Base-by-base conservation (phyloP, 805 yeast genomes). In the Metschnikowia colocasiae region DNA sequence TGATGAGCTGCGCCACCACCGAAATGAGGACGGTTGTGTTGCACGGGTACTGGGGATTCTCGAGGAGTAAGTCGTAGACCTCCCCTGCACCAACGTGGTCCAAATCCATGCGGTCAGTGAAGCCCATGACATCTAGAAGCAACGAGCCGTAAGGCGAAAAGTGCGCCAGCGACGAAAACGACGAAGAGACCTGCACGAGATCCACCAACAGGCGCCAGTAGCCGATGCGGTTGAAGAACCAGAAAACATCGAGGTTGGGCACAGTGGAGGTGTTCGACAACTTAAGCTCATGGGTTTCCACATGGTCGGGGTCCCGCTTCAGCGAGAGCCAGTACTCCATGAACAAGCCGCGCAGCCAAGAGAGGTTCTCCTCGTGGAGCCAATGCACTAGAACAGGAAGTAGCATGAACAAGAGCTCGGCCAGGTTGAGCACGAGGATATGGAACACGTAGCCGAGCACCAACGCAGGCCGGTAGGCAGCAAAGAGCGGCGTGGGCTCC, bases 301-400 rank as follows among this genome's bases (percentile, higher is more conserved):
- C 39, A 16, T 47, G 41, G 41, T 49, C 57, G 1, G 51, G 49
- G 38, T 53, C 54, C 6, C 36, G 37, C 8, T 39, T 45, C 52
- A 49, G 54, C 19, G 43, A 49, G 23, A 29, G 46, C 57, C 57
- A 54, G 26, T 19, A 53, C 19, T 49, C 54, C 19, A 26, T 10
- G 29, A 55, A 54, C 7, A 55, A 42, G 2, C 45, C 39, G 20
- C 49, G 39, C 53, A 47, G 51, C 34, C 48, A 33, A 18, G 45
- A 25, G 16, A 39, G 15, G 3, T 34, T 31, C 46, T 63, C 63
- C 38, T 67, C 73, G 25, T 55, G 47, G 16, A 69, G 59, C 75
- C 75, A 71, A 40, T 71, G 74, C 1, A 69, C 53, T 2, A 70
- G 47, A 0, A 62, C 60, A 1, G 75, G 76, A 2, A 69, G 53